Conservation (phyloP, 1,139 yeast genomes). For the Saccharomyces hybrid region DNA sequence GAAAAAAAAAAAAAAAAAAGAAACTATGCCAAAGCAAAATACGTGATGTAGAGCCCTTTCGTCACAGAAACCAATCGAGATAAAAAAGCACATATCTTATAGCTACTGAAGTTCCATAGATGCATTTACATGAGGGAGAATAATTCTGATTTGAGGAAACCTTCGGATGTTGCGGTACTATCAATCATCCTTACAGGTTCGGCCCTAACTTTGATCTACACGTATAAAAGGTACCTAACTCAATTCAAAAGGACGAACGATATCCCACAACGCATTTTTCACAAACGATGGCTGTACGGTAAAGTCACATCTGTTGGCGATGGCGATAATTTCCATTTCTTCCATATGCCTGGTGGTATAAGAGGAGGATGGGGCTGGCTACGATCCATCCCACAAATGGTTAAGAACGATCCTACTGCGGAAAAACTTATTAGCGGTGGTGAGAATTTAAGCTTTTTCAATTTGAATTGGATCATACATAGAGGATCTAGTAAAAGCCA, state of each 20-base stretch:
- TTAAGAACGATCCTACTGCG: slow-evolving; percentile 5
- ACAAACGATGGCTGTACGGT: slow-evolving; percentile 53
- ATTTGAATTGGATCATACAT: not conserved
- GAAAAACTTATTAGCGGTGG: not conserved
- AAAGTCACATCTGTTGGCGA: slow-evolving; percentile 90
- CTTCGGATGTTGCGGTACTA: slow-evolving; percentile 21
- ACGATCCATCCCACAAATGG: slow-evolving; percentile 41
- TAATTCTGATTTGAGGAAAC: slow-evolving; percentile 2
- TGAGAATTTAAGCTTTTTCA: not conserved
- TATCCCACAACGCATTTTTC: slow-evolving; percentile 37
- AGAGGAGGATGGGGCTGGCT: slow-evolving; percentile 94
- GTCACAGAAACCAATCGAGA: not conserved
- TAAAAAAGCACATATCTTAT: not conserved
- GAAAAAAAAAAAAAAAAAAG: not conserved
- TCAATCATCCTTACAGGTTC: slow-evolving; percentile 31
- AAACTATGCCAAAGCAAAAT: not conserved
- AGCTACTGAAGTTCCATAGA: not conserved
- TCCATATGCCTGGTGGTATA: slow-evolving; percentile 88
- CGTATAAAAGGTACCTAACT: slow-evolving; percentile 34
- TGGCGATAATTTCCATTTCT: slow-evolving; percentile 90
- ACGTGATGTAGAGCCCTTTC: not conserved
- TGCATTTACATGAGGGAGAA: not conserved
- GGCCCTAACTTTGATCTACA: slow-evolving; percentile 32
- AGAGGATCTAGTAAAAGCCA: slow-evolving; percentile 2
- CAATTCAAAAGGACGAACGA: slow-evolving; percentile 37